Base-by-base conservation (phyloP, 495 filamentous ascomycete species). In the Endocarpon pusillum region DNA sequence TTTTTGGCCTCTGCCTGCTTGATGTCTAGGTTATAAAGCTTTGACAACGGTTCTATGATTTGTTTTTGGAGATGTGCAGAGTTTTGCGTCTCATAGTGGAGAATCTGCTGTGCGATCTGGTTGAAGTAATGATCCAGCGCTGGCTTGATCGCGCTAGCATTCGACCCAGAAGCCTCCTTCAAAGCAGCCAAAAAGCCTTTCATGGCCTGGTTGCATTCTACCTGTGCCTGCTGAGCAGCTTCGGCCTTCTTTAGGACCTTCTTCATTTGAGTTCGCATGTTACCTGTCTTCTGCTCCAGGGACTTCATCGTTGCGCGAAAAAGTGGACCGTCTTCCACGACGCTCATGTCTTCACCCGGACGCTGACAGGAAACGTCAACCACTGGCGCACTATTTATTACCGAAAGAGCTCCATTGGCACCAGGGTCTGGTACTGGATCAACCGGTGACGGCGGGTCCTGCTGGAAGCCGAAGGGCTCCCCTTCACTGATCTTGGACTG, bases 91-190 rank as follows among this genome's bases (percentile, higher is more conserved):
- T 96, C 87, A 39, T 93, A 96, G 9, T 54, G 46, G 25, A 94
- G 58, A 31, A 99, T 96, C 53, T 94, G 84, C 31, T 74, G 74
- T 8, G 85, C 86, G 39, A 91, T 96, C 47, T 86, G 92, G 49
- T 96, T 85, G 39, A 94, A 99, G 47, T 99, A 99, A 49, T 99
- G 87, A 32, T 99, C 89, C 29, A 96, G 62, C 3, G 87, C 89
- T 10, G 89, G 89, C 48, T 89, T 81, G 15, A 99, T 87, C 1
- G 89, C 89, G 46, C 93, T 87, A 24, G 81, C 81, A 54, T 94
- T 96, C 11, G 85, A 86, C 1, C 73, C 73, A 3, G 87, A 85
- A 3, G 83, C 81, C 42, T 96, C 89, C 33, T 73, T 69, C 27
- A 99, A 62, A 11, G 84, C 75, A n/a, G 84, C 78, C 54, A 91